Base-by-base conservation (phyloP, 306 rosid species). In the Inga oerstediana region DNA sequence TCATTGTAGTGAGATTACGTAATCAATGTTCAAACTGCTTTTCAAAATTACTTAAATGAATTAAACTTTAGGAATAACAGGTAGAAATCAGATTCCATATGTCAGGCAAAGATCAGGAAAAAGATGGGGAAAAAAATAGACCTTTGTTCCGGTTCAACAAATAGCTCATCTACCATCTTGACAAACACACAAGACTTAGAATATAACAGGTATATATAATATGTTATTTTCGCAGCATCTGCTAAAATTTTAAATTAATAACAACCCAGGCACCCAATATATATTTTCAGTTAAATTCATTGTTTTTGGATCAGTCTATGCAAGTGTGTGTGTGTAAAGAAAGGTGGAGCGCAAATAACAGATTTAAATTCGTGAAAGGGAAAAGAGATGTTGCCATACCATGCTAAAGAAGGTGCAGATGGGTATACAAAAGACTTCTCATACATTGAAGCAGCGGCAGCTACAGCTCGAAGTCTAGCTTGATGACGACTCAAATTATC, bases 401-500 rank as follows among this genome's bases (percentile, higher is more conserved):
- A 85, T 64, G 56, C 95, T 80, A 87, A 84, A 48, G 97, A 85
- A 85, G 86, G 85, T 84, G 93, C 86, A 51, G 91, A 84, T 17
- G 91, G 91, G 74, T 88, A 88, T n/a, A 88, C 89, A 71, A 83
- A 88, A 83, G 99, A 96, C 81, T 91, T 96, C 92, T 91, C 98
- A 83, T 96, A 96, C 81, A 92, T 85, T 56, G 97, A 88, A 75
- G 99, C 99, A 37, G 99, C 97, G 7, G 94, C 91, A 19, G 97
- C 97, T n/a, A 97, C 97, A 72, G 99, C 97, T 89, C 72, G 98
- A 72, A 92, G 97, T 87, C 98, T 92, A 59, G 97, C 93, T 87
- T 93, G 97, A 85, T 92, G 97, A 72, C 79, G 88, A 85, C 92
- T 93, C 79, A 90, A 56, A 82, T 74, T 87, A 88, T 88, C 91